These are phyloP conservation scores for Hypomyces rosellus DNA, from an alignment of 2,329 filamentous ascomycete genomes.

Conservation along the genomic window DNA sequence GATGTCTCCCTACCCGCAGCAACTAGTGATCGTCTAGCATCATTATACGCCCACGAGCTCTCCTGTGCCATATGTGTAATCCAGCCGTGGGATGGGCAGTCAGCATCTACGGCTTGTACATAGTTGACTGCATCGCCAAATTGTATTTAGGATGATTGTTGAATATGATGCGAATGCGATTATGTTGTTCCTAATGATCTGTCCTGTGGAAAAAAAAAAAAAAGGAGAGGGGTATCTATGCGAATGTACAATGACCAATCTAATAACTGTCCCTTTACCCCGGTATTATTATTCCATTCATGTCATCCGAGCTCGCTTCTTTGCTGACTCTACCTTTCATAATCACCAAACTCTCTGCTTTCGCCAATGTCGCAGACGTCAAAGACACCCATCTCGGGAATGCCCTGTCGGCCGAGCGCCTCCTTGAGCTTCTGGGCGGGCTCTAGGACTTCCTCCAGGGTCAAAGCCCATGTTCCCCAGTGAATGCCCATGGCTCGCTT, in stretches of 20 bases:
- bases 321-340: neutral
- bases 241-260: neutral
- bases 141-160: no score
- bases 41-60: neutral
- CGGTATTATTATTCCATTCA: neutral
- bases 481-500: constrained; percentile 77
- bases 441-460: constrained; percentile 77
- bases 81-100: no score
- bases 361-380: constrained; percentile 82
- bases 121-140: no score
- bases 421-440: constrained; percentile 67
- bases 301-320: neutral
- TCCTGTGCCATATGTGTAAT: no score
- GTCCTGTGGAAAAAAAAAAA: neutral
- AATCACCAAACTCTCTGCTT: constrained; percentile 63
- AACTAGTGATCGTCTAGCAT: neutral
- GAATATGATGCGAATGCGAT: no score
- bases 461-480: constrained; percentile 88
- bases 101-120: no score
- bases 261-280: no score
- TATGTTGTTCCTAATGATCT: no score
- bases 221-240: neutral
- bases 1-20: neutral
- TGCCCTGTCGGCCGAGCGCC: constrained; percentile 60
- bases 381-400: constrained; percentile 68